Evolutionary conservation across 192 early-diverging fungal species (phyloP).

Genomic region (Mortierella alpina): DNA sequence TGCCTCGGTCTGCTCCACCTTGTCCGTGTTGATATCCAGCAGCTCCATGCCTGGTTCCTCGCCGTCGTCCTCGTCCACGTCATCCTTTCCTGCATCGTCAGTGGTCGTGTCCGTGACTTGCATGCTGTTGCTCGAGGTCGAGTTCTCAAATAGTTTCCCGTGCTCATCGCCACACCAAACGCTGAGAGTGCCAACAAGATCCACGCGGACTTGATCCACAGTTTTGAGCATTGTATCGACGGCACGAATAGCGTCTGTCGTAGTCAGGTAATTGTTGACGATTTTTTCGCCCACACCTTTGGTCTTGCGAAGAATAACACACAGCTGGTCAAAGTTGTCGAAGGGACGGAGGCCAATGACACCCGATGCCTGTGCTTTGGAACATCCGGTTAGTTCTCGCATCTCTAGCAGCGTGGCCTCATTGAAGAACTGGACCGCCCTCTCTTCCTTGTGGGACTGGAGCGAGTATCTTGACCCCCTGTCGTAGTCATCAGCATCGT

Average conservation of each 20-base stretch:
- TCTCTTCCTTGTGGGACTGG: constrained; percentile 37
- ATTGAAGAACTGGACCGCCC: constrained; percentile 41
- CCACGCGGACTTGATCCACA: constrained; percentile 67
- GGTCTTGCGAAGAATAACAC: constrained; percentile 60
- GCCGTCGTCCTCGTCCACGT: constrained; percentile 4
- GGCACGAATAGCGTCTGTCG: constrained; percentile 71
- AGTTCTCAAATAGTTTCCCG: constrained; percentile 30
- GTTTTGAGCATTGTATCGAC: constrained; percentile 69
- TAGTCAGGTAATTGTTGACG: constrained; percentile 63
- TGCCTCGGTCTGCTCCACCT: constrained; percentile 3
- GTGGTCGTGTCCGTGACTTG: neutral
- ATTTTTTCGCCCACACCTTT: constrained; percentile 64
- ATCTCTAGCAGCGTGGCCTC: constrained; percentile 24
- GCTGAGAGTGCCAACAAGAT: constrained; percentile 59
- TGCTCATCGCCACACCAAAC: constrained; percentile 58
- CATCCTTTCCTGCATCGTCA: neutral
- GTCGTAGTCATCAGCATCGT: constrained; percentile 25
- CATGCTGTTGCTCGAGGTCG: constrained; percentile 26
- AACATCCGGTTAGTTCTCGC: constrained; percentile 36
- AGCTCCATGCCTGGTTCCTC: constrained; percentile 58
- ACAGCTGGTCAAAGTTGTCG: constrained; percentile 60
- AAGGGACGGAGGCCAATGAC: constrained; percentile 72
- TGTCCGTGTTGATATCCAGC: constrained; percentile 43
- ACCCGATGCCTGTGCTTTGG: constrained; percentile 57
- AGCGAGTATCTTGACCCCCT: constrained; percentile 1